These are phyloP conservation scores for Sphaceloma murrayae DNA, from an alignment of 2,329 filamentous ascomycete species.

Conservation along the genomic window DNA sequence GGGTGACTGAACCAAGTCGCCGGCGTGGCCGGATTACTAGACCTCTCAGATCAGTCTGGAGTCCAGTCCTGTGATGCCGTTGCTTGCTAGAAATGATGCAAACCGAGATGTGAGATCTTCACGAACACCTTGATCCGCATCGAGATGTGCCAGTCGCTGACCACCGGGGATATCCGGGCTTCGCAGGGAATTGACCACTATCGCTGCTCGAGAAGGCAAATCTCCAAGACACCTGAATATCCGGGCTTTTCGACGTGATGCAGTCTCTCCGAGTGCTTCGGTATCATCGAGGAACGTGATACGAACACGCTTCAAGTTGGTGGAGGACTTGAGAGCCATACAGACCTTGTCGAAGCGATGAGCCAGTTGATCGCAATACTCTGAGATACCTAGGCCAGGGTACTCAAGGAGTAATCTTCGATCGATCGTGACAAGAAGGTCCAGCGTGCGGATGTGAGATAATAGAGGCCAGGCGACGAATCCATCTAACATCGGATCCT, in stretches of 20 bases:
- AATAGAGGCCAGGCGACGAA: constrained; percentile 23
- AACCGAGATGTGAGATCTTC: background rate
- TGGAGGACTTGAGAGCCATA: constrained; percentile 24
- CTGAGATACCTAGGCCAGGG: constrained; percentile 25
- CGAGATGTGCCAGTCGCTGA: too few relatives aligned
- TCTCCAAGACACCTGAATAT: background rate
- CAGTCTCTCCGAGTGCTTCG: background rate
- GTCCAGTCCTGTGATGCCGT: background rate
- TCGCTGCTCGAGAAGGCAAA: background rate
- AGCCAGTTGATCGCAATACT: constrained; percentile 27
- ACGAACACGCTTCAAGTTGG: constrained; percentile 21
- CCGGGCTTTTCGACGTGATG: background rate
- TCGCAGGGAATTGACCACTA: background rate
- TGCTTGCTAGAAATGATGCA: background rate
- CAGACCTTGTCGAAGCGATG: constrained; percentile 24
- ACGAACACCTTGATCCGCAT: background rate
- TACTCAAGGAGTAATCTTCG: constrained; percentile 26
- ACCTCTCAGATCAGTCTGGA: background rate
- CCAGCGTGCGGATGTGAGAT: constrained; percentile 24
- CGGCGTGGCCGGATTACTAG: background rate
- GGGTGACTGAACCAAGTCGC: background rate
- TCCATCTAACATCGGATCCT: constrained; percentile 26
- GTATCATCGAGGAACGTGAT: constrained; percentile 28
- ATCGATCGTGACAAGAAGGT: constrained; percentile 29
- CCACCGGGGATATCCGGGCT: background rate